phyloP scores from a whole-genome alignment of 164 flowering plant genomes.

The Macadamia integrifolia region DNA sequence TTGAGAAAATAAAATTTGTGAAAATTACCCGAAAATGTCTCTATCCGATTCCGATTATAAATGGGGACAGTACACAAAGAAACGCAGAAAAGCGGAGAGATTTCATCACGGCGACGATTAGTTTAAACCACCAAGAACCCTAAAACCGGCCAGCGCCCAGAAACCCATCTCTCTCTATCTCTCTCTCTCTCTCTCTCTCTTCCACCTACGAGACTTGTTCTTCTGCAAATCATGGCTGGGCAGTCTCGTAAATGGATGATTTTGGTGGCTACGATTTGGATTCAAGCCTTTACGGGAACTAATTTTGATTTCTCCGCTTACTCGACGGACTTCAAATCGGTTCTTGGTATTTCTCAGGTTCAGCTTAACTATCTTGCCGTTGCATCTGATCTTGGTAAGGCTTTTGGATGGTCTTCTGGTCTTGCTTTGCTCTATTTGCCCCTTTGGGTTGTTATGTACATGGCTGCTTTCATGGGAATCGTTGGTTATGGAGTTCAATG shows the following conservation, averaged over 20 bases:
- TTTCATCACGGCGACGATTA: too few relatives aligned
- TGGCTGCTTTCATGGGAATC: constrained; percentile 72
- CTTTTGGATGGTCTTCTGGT: constrained; percentile 92
- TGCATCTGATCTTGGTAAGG: constrained; percentile 91
- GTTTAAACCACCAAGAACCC: too few relatives aligned
- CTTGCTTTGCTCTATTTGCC: constrained; percentile 68
- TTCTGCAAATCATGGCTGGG: constrained; percentile 40
- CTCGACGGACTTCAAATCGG: constrained; percentile 68
- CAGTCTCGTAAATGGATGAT: constrained; percentile 92
- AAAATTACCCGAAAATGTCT: too few relatives aligned
- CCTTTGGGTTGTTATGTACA: constrained; percentile 54
- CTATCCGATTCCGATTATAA: too few relatives aligned
- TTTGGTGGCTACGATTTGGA: constrained; percentile 81
- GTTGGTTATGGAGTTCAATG: constrained; percentile 86
- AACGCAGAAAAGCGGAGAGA: too few relatives aligned
- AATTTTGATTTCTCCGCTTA: constrained; percentile 93
- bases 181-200: too few relatives aligned
- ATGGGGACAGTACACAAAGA: too few relatives aligned
- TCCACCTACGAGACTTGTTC: background rate
- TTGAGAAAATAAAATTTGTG: too few relatives aligned
- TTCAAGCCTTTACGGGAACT: constrained; percentile 96
- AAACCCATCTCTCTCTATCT: too few relatives aligned
- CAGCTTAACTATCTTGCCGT: constrained; percentile 81
- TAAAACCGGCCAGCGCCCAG: too few relatives aligned
- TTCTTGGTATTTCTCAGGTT: constrained; percentile 72